Conservation (phyloP, 805 yeast genomes). For the Candida maesae region DNA sequence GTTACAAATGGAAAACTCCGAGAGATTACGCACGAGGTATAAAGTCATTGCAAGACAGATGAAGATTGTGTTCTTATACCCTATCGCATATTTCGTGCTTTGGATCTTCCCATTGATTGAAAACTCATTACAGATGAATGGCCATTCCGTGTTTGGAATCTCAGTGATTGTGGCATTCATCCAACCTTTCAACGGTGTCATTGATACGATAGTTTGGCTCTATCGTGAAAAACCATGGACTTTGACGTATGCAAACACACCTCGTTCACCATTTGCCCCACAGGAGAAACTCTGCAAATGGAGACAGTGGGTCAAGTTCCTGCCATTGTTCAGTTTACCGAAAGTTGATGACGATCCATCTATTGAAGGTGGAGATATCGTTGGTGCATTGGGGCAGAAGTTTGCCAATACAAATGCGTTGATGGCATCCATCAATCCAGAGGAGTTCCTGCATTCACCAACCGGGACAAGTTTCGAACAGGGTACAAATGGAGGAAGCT, state of each 20-base stretch:
- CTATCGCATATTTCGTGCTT: slow-evolving; percentile 70
- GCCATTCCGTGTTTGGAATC: slow-evolving; percentile 59
- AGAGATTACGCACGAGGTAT: slow-evolving; percentile 56
- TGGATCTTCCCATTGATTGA: slow-evolving; percentile 81
- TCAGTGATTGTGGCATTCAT: slow-evolving; percentile 65
- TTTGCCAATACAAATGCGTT: slow-evolving; percentile 7
- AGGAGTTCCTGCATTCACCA: slow-evolving; percentile 14
- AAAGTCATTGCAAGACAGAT: slow-evolving; percentile 70
- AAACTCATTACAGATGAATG: slow-evolving; percentile 49
- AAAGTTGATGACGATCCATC: slow-evolving; percentile 14
- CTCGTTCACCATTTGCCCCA: slow-evolving; percentile 21
- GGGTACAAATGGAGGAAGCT: background rate
- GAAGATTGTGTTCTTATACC: slow-evolving; percentile 77
- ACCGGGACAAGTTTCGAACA: slow-evolving; percentile 3
- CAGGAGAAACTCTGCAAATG: slow-evolving; percentile 31
- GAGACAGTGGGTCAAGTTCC: slow-evolving; percentile 36
- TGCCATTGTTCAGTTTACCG: slow-evolving; percentile 48
- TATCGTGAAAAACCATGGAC: slow-evolving; percentile 81
- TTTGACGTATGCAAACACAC: slow-evolving; percentile 32
- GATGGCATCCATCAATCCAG: slow-evolving; percentile 17
- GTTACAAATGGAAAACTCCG: slow-evolving; percentile 26
- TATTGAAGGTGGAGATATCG: background rate
- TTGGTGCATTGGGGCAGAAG: slow-evolving; percentile 3
- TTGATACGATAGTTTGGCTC: slow-evolving; percentile 72
- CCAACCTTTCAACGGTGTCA: slow-evolving; percentile 76